Percentiles rank a stretch among this genome's conserved stretches.
Evolutionary conservation across 1,139 yeast species (phyloP).

Genomic region (Kodamaea plutei): DNA sequence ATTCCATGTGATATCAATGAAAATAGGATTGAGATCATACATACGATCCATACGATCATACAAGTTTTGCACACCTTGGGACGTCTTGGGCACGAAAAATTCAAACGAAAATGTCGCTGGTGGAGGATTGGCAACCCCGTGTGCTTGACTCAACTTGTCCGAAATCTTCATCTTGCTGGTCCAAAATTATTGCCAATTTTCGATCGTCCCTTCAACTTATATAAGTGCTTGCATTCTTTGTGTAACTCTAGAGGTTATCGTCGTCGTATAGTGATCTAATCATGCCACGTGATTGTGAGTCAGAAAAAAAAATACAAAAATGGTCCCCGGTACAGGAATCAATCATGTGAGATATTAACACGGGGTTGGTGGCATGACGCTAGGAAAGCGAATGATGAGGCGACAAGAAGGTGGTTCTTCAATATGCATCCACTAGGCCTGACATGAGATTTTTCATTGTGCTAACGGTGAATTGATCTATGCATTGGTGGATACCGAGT

Average conservation of each 20-base stretch:
- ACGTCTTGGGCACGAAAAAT: constrained; percentile 96
- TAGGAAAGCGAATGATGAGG: too few relatives aligned
- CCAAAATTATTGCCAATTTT: constrained; percentile 1
- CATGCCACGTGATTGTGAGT: constrained; percentile 8
- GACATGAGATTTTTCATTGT: too few relatives aligned
- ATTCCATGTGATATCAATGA: constrained; percentile 96
- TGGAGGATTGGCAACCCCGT: constrained; percentile 38
- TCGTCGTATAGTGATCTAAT: constrained; percentile 4
- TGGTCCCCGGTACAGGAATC: too few relatives aligned
- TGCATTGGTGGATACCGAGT: too few relatives aligned
- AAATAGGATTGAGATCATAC: constrained; percentile 89
- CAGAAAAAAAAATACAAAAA: neutral
- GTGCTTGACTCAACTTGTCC: constrained; percentile 49
- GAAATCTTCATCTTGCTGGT: constrained; percentile 44
- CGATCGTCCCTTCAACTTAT: too few relatives aligned
- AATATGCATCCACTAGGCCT: too few relatives aligned
- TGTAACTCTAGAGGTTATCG: neutral
- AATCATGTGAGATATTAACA: too few relatives aligned
- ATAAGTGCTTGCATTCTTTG: too few relatives aligned
- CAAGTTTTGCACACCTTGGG: constrained; percentile 93
- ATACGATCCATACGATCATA: constrained; percentile 97
- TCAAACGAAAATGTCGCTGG: constrained; percentile 88
- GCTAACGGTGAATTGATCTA: too few relatives aligned
- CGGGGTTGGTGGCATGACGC: too few relatives aligned
- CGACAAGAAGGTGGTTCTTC: too few relatives aligned